These are phyloP conservation scores for Beauveria medogensis DNA, from an alignment of 2,329 filamentous ascomycete genomes.

Conservation along the genomic window DNA sequence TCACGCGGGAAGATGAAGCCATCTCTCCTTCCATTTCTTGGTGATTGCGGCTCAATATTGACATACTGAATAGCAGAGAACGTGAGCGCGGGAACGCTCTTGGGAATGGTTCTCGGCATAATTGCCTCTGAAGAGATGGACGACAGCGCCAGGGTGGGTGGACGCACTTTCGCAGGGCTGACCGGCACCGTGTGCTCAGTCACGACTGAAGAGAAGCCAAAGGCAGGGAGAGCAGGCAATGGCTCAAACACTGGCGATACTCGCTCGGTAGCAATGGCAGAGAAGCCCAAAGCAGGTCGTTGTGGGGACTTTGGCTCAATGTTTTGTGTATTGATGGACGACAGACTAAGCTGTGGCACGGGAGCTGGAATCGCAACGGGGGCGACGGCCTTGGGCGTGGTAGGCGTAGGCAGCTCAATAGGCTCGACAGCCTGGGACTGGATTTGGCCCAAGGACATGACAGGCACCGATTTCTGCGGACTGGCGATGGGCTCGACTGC, in stretches of 20 bases:
- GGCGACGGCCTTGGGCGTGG: constrained; percentile 13
- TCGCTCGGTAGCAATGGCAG: not conserved
- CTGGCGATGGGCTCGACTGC: constrained; percentile 23
- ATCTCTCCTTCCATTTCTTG: constrained; percentile 45
- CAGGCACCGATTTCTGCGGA: constrained; percentile 17
- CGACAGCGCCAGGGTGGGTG: constrained; percentile 16
- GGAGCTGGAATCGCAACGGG: constrained; percentile 13
- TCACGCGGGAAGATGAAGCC: constrained; percentile 50
- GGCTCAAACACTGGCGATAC: constrained; percentile 22
- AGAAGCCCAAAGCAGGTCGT: constrained; percentile 21
- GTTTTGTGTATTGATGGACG: constrained; percentile 21
- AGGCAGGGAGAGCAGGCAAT: constrained; percentile 16
- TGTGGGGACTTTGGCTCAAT: constrained; percentile 19
- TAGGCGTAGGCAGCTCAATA: constrained; percentile 15
- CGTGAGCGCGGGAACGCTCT: constrained; percentile 14
- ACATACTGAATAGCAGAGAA: constrained; percentile 32
- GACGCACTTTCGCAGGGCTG: constrained; percentile 12
- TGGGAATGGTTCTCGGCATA: not conserved
- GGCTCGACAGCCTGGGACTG: constrained; percentile 25
- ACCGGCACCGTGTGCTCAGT: constrained; percentile 30
- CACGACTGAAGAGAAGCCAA: constrained; percentile 24
- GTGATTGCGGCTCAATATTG: constrained; percentile 37
- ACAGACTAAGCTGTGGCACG: constrained; percentile 20
- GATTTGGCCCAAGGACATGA: constrained; percentile 20
- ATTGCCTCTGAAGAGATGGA: constrained; percentile 12